Evolutionary conservation across 768 basidiomycete genomes (phyloP).

Genomic region (Calocybe cyanea): DNA sequence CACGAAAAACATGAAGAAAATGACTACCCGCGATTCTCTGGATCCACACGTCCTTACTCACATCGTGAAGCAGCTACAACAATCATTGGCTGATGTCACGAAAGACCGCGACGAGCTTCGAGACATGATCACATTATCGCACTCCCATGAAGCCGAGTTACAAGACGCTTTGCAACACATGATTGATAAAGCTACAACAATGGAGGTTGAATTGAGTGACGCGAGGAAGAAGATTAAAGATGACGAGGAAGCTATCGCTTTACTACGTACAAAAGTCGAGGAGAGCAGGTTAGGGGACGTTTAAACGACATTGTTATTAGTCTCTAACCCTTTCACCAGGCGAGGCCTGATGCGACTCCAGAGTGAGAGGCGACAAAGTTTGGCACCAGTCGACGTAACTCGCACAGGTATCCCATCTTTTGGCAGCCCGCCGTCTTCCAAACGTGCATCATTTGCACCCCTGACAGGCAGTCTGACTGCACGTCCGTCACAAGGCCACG

Average conservation of each 20-base stretch:
- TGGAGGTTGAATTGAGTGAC: constrained; percentile 54
- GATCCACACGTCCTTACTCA: constrained; percentile 76
- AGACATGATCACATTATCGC: constrained; percentile 44
- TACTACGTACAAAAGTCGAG: constrained; percentile 81
- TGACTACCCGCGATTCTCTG: constrained; percentile 41
- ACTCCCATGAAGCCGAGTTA: constrained; percentile 53
- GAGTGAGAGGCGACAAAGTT: constrained; percentile 68
- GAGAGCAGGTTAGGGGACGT: constrained; percentile 65
- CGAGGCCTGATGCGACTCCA: constrained; percentile 87
- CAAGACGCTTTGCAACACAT: constrained; percentile 61
- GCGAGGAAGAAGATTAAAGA: constrained; percentile 55
- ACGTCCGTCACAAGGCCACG: constrained; percentile 47
- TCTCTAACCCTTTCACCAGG: constrained; percentile 31
- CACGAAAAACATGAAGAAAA: constrained; percentile 10
- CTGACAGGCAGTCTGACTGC: constrained; percentile 51
- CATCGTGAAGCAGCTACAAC: constrained; percentile 68
- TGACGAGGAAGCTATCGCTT: constrained; percentile 70
- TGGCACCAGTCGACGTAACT: constrained; percentile 50
- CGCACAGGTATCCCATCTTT: constrained; percentile 39
- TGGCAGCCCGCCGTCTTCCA: constrained; percentile 49
- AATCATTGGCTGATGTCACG: constrained; percentile 58
- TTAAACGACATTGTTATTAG: constrained; percentile 3
- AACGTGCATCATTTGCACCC: constrained; percentile 75
- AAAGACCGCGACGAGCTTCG: constrained; percentile 71
- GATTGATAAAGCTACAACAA: constrained; percentile 58